Percentiles rank a stretch among this genome's conserved stretches.
These are phyloP conservation scores for Cylindrodendrum hubeiense DNA, from an alignment of 2,329 filamentous ascomycete genomes.

Conservation along the genomic window DNA sequence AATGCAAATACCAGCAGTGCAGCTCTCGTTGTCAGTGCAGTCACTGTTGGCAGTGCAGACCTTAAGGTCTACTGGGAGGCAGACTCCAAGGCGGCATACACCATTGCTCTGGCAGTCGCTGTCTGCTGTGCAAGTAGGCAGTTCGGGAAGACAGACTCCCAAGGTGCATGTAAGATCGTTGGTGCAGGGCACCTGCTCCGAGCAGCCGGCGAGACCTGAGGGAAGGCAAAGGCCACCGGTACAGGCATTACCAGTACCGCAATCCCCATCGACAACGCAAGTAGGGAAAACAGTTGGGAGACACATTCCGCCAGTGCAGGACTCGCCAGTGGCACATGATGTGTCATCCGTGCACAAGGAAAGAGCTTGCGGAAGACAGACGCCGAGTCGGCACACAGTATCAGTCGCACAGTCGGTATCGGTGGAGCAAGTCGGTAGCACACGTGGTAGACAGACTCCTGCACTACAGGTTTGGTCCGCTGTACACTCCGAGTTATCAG, in stretches of 20 bases:
- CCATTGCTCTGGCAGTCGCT: constrained; percentile 6
- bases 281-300: constrained; percentile 10
- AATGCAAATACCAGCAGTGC: constrained; percentile 16
- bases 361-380: constrained; percentile 10
- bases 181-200: background rate
- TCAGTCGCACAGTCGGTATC: constrained; percentile 1
- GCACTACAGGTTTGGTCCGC: constrained; percentile 3
- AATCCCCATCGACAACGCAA: background rate
- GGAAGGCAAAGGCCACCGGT: constrained; percentile 11
- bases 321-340: background rate
- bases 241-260: background rate
- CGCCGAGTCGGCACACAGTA: constrained; percentile 7
- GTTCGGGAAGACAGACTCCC: constrained; percentile 17
- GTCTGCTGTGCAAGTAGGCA: constrained; percentile 2
- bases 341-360: background rate
- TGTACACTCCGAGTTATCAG: background rate
- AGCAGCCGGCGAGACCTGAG: background rate
- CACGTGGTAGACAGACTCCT: constrained; percentile 13
- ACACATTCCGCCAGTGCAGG: constrained; percentile 14
- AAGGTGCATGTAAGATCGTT: constrained; percentile 2
- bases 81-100: constrained; percentile 21
- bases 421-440: constrained; percentile 7
- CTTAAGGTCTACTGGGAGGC: constrained; percentile 6
- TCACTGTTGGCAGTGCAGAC: constrained; percentile 4
- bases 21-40: constrained; percentile 10